Percentiles rank a stretch among this genome's conserved stretches.
phyloP scores from a whole-genome alignment of 768 basidiomycete genomes.

The Hericium erinaceus region DNA sequence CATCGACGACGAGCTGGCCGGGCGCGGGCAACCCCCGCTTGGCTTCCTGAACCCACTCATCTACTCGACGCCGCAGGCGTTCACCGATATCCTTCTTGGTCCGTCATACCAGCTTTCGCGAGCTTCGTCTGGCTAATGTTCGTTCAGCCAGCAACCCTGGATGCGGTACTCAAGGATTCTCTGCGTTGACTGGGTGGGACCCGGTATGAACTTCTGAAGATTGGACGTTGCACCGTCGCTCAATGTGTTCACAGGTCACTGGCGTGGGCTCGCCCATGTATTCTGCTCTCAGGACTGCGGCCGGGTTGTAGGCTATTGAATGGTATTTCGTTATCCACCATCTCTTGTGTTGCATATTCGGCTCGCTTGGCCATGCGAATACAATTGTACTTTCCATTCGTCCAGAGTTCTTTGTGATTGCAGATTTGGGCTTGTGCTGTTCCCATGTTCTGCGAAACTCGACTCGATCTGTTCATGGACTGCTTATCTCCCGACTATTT shows the following conservation, averaged over 20 bases:
- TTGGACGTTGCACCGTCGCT: background rate
- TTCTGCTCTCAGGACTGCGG: background rate
- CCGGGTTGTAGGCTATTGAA: background rate
- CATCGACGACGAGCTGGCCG: conserved; percentile 24
- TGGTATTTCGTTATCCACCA: too few relatives aligned
- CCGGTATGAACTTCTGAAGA: background rate
- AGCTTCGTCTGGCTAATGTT: background rate
- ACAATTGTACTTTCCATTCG: too few relatives aligned
- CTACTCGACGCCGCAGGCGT: conserved; percentile 18
- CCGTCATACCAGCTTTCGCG: background rate
- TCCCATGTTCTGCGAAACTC: too few relatives aligned
- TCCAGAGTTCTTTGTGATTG: too few relatives aligned
- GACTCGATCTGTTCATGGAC: too few relatives aligned
- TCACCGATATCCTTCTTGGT: conserved; percentile 27
- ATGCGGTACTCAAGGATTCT: background rate
- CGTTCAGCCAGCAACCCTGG: background rate
- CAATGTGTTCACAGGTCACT: background rate
- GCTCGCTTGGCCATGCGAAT: too few relatives aligned
- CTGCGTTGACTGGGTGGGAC: background rate
- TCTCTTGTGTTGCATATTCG: too few relatives aligned
- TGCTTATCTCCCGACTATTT: too few relatives aligned
- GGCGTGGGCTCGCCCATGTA: background rate
- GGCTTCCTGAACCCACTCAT: conserved; percentile 28
- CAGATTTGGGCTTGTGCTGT: too few relatives aligned
- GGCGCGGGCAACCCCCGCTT: conserved; percentile 19